Percentiles rank a stretch among this genome's conserved stretches.
These are phyloP conservation scores for Fragaria ananassa DNA, from an alignment of 306 rosid genomes.

Conservation along the genomic window DNA sequence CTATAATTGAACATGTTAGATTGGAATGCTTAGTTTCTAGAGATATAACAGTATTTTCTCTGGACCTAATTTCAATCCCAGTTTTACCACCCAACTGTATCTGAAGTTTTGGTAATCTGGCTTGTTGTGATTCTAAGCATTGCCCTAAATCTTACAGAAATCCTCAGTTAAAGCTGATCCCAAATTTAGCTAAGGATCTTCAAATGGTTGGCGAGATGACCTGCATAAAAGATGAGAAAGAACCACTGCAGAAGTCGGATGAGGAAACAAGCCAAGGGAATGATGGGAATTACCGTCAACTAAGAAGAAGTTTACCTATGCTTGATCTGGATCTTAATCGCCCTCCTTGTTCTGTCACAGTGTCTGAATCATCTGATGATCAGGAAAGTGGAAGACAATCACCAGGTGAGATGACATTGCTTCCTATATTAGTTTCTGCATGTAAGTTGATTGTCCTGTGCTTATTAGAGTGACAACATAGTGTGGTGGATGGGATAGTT, in stretches of 20 bases:
- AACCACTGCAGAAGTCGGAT: conserved; percentile 20
- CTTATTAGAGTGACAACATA: not conserved
- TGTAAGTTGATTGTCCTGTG: not conserved
- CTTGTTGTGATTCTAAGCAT: conserved; percentile 3
- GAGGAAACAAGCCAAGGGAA: conserved; percentile 31
- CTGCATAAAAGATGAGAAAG: conserved; percentile 24
- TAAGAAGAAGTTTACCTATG: conserved; percentile 32
- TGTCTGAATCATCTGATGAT: conserved; percentile 39
- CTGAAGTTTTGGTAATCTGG: not conserved
- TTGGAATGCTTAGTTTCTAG: not conserved
- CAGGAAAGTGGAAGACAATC: conserved; percentile 35
- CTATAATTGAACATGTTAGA: not conserved
- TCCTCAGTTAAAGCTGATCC: conserved; percentile 53
- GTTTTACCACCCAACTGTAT: not conserved
- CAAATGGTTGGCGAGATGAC: conserved; percentile 31
- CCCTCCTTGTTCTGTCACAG: conserved; percentile 50
- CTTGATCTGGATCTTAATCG: conserved; percentile 73
- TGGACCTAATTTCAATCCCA: not conserved
- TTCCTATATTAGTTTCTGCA: not conserved
- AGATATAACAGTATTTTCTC: not conserved
- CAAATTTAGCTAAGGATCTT: conserved; percentile 58
- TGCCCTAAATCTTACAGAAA: conserved; percentile 35
- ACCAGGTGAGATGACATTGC: conserved; percentile 50
- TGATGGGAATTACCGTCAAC: conserved; percentile 25
- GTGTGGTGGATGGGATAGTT: not conserved